Percentiles rank a stretch among this genome's conserved stretches.
phyloP scores from a whole-genome alignment of 1,139 yeast species.

The Pichia terricola region DNA sequence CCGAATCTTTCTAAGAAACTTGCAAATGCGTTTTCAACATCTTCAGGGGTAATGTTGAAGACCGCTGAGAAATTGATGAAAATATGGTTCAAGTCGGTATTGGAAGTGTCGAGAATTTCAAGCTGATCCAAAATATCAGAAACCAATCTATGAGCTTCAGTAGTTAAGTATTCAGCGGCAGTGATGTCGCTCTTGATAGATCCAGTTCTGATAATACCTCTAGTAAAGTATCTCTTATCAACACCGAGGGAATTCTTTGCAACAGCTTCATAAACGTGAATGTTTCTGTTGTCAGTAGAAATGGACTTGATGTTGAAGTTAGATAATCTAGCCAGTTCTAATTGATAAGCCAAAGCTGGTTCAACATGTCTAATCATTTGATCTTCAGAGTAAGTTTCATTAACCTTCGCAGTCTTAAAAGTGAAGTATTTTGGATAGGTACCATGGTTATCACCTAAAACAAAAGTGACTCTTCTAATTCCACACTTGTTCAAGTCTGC shows the following conservation, averaged over 20 bases:
- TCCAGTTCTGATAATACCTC: conserved; percentile 97
- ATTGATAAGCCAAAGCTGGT: conserved; percentile 96
- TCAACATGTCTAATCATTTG: conserved; percentile 94
- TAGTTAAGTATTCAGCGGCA: conserved; percentile 85
- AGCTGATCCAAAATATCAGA: conserved; percentile 89
- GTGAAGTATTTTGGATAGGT: conserved; percentile 92
- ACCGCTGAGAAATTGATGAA: conserved; percentile 94
- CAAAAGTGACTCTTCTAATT: conserved; percentile 88
- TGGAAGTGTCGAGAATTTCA: conserved; percentile 88
- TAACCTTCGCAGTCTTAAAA: conserved; percentile 44
- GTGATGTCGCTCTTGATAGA: conserved; percentile 86
- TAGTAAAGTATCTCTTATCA: conserved; percentile 90
- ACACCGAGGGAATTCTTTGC: conserved; percentile 83
- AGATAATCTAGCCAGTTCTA: conserved; percentile 87
- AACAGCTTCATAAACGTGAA: conserved; percentile 92
- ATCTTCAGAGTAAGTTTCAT: conserved; percentile 74
- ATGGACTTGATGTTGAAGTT: conserved; percentile 93
- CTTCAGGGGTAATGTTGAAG: conserved; percentile 87
- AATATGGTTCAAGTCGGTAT: conserved; percentile 92
- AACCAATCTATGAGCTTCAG: conserved; percentile 94
- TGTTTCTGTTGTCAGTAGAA: conserved; percentile 92
- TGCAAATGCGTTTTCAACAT: conserved; percentile 95
- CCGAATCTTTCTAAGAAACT: conserved; percentile 97
- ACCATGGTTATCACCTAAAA: conserved; percentile 76
- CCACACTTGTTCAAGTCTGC: conserved; percentile 62